Evolutionary conservation across 352 stramenopile species (phyloP), one percentile per base, ranked within the genome.

Genomic region (Globisporangium splendens): DNA sequence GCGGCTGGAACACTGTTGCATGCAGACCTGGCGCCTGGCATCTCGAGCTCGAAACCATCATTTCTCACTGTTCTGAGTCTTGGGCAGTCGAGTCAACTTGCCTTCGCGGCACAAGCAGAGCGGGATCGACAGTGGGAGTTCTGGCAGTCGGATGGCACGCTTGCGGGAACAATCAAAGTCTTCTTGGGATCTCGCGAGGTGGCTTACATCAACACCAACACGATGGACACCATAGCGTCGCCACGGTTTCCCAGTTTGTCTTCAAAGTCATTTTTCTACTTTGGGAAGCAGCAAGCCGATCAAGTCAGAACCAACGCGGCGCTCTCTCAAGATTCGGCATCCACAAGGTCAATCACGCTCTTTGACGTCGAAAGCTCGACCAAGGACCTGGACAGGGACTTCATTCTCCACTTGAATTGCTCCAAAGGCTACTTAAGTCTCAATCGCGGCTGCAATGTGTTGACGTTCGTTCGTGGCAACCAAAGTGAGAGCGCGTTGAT

Each of bases 131-230:
- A 59, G 21, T 65, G 61, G 14, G 68, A 81, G 38, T 75, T 94
- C 39, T 94, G 83, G 83, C 38, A 61, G 18, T 83, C 72, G 14
- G 77, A 91, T 52, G 79, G 79, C 14, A 88, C 68, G 0, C 28
- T 21, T 1, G 20, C 31, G 17, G 74, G 66, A 4, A 91, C 78
- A 21, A 66, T 41, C 4, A 65, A 66, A 28, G 24, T 80, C 43
- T 80, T 72, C 39, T 39, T 64, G 2, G 49, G 63, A 0, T 85
- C 77, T 1, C 49, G 56, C 8, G 75, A 86, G 47, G 49, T 73
- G 10, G 61, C 61, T 11, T 20, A 54, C 2, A 24, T 81, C 21
- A 76, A 82, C 48, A 46, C 39, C 20, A 50, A 69, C 17, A 61
- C 68, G 4, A 70, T 86, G 62, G 55, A 78, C 35, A 22, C 57